Evolutionary conservation across 805 yeast species (phyloP).

Genomic region (Pichia membranifaciens): DNA sequence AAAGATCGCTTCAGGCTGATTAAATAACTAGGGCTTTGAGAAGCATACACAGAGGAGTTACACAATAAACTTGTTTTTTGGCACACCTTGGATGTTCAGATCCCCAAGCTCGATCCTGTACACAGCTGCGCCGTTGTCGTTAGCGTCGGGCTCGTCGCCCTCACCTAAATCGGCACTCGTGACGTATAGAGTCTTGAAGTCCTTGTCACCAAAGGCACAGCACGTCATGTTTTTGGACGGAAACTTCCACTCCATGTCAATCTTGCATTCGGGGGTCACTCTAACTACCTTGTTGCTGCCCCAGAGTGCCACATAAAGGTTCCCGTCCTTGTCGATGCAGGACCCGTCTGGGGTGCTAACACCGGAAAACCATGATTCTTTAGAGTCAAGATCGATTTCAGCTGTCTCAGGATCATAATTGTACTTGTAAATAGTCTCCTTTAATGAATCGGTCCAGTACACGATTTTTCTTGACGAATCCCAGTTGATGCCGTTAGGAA

Average conservation of each 20-base stretch:
- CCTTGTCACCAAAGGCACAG: slow-evolving; percentile 59
- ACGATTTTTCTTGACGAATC: slow-evolving; percentile 30
- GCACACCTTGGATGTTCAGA: slow-evolving; percentile 31
- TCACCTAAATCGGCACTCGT: slow-evolving; percentile 53
- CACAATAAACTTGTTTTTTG: slow-evolving; percentile 20
- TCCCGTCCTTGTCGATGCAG: slow-evolving; percentile 47
- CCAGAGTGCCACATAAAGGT: slow-evolving; percentile 65
- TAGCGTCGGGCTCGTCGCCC: slow-evolving; percentile 25
- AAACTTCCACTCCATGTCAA: slow-evolving; percentile 45
- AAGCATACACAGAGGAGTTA: slow-evolving; percentile 2
- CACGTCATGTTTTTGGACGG: slow-evolving; percentile 64
- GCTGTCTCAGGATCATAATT: slow-evolving; percentile 37
- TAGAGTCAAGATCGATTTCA: slow-evolving; percentile 30
- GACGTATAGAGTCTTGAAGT: slow-evolving; percentile 53
- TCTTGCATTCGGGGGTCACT: slow-evolving; percentile 42
- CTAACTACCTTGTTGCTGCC: slow-evolving; percentile 52
- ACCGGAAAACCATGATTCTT: slow-evolving; percentile 35
- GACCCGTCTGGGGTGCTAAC: slow-evolving; percentile 69
- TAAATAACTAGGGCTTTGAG: too few relatives aligned
- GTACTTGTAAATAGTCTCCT: slow-evolving; percentile 41
- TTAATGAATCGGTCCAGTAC: slow-evolving; percentile 51
- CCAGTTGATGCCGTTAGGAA: slow-evolving; percentile 75
- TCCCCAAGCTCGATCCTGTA: slow-evolving; percentile 38
- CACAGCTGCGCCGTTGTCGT: slow-evolving; percentile 56
- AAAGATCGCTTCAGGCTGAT: too few relatives aligned